phyloP scores from a whole-genome alignment of 768 basidiomycete species.

The Pleurotus pulmonarius region DNA sequence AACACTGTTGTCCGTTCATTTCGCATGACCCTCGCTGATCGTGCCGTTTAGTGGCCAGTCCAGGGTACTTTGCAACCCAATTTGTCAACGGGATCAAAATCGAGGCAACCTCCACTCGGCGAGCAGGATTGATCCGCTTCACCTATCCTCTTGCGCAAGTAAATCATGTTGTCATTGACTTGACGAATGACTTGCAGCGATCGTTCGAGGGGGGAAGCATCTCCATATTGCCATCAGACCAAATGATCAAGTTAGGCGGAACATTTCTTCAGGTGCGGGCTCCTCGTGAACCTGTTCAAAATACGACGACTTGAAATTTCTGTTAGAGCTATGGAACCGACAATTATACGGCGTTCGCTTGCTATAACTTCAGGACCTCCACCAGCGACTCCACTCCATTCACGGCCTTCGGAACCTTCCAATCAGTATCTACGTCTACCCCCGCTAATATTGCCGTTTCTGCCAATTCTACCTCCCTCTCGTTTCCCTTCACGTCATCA shows the following conservation, averaged over 20 bases:
- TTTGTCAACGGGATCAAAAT: slow-evolving; percentile 44
- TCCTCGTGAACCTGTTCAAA: background rate
- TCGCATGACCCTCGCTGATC: too few relatives aligned
- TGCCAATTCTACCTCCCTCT: slow-evolving; percentile 26
- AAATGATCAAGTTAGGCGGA: slow-evolving; percentile 34
- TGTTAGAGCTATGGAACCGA: slow-evolving; percentile 41
- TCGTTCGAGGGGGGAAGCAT: slow-evolving; percentile 44
- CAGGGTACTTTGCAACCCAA: slow-evolving; percentile 47
- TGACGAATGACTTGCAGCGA: slow-evolving; percentile 41
- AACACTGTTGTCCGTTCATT: too few relatives aligned
- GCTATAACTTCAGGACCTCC: slow-evolving; percentile 39
- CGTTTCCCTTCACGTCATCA: slow-evolving; percentile 32
- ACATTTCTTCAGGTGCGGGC: slow-evolving; percentile 39
- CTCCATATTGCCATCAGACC: slow-evolving; percentile 24
- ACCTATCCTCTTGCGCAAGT: slow-evolving; percentile 45
- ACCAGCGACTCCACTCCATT: slow-evolving; percentile 19
- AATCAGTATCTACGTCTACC: slow-evolving; percentile 26
- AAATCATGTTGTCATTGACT: slow-evolving; percentile 47
- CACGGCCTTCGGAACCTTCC: slow-evolving; percentile 35
- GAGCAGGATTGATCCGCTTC: slow-evolving; percentile 57
- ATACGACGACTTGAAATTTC: background rate
- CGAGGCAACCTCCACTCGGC: slow-evolving; percentile 58
- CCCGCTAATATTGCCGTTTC: slow-evolving; percentile 32
- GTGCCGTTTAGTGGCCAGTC: slow-evolving; percentile 30
- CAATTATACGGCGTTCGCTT: slow-evolving; percentile 46